Base-by-base conservation (phyloP, 768 basidiomycete genomes). In the Leucocoprinus birnbaumii region DNA sequence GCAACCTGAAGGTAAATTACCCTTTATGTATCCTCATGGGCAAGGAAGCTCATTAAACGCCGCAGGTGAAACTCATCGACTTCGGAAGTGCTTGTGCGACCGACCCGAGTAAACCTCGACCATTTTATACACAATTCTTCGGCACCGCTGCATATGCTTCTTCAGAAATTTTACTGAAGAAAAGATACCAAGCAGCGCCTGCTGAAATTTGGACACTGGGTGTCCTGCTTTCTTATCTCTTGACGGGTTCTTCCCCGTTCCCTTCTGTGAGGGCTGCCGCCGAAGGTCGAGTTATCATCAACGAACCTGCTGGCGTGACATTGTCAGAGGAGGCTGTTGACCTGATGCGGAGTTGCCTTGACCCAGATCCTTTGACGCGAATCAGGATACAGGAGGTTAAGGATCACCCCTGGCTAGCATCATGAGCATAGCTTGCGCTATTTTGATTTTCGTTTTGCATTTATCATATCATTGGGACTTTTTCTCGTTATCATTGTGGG, bases 141-240 rank as follows among this genome's bases (percentile, higher is more conserved):
- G 96, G 96, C 22, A 95, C 92, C 52, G 90, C 94, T 6, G 95
- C 94, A 42, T 99, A 98, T 65, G 96, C 96, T 3, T 88, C 96
- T 16, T 89, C 96, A 3, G 96, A 99, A 68, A 91, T 98, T 59
- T 84, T 98, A 43, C 83, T 82, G 26, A 93, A 94, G 68, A 84
- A 85, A 65, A 80, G 84, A 10, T 98, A 99, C 66, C 91, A 90
- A 57, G 94, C 96, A 0, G 85, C 94, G 0, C 94, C 95, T 37
- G 94, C 93, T 22, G 96, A 99, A 68, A 84, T 98, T 42, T 99
- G 96, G 96, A 92, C 90, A 7, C 82, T 97, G 21, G 96, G 96
- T 16, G 91, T 98, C 31, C 82, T 99, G 53, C 85, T 99, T 62
- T 96, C 93, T 44, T 97, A 94, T 67, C 80, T 99, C 53, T 81